A percentile compares a stretch with the other conserved stretches of the same genome.
phyloP scores from a whole-genome alignment of 306 rosid genomes.

The Comarum palustre region DNA sequence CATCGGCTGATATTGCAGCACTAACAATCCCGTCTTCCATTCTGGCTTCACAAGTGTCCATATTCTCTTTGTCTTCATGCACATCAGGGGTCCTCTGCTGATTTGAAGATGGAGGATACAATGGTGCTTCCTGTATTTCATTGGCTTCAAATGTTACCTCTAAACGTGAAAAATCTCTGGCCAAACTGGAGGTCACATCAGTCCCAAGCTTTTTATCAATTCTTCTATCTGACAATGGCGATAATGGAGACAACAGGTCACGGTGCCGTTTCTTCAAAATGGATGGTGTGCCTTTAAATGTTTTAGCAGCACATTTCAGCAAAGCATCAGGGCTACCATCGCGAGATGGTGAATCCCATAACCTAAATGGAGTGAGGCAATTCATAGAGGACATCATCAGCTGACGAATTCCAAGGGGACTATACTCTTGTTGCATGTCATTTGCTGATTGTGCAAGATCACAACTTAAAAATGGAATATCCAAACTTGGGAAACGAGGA shows the following conservation, averaged over 20 bases:
- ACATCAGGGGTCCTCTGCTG: conserved; percentile 30
- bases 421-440: conserved; percentile 94
- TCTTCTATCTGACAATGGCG: conserved; percentile 88
- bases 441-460: conserved; percentile 78
- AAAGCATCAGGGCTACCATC: conserved; percentile 77
- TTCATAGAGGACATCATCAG: conserved; percentile 87
- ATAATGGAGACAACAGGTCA: conserved; percentile 76
- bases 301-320: conserved; percentile 86
- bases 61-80: conserved; percentile 52
- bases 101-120: conserved; percentile 41
- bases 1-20: conserved; percentile 26
- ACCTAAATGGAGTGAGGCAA: conserved; percentile 81
- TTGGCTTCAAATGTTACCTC: conserved; percentile 72
- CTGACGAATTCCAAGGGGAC: conserved; percentile 97
- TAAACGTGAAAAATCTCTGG: conserved; percentile 66
- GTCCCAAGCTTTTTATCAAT: conserved; percentile 69
- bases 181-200: conserved; percentile 57
- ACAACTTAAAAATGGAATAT: conserved; percentile 90
- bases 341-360: conserved; percentile 86
- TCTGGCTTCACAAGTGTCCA: conserved; percentile 27
- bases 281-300: conserved; percentile 79
- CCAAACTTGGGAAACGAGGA: conserved; percentile 91
- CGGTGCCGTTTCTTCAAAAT: conserved; percentile 86
- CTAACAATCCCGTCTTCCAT: conserved; percentile 30
- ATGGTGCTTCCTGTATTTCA: conserved; percentile 37